These are phyloP conservation scores for Aristolochia californica DNA, from an alignment of 164 flowering plant species.

Conservation along the genomic window DNA sequence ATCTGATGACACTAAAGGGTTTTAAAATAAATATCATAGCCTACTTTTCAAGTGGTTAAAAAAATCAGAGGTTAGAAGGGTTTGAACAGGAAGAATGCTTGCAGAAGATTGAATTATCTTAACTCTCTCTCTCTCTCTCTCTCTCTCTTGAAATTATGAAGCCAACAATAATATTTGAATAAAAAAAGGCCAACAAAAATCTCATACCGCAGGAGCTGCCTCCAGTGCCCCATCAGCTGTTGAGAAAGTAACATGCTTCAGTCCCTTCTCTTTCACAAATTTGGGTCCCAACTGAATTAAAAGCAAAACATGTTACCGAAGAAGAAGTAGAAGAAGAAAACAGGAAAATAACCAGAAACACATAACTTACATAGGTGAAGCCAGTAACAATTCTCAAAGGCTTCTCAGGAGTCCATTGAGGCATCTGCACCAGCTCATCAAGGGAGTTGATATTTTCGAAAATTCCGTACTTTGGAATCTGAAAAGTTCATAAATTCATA, in stretches of 20 bases:
- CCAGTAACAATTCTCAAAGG: constrained; percentile 96
- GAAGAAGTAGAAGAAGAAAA: neutral
- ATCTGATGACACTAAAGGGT: neutral
- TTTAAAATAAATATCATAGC: no score
- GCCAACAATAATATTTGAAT: no score
- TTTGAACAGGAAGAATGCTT: no score
- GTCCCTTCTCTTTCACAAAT: constrained; percentile 73
- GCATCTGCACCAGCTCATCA: constrained; percentile 78
- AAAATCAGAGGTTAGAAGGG: no score
- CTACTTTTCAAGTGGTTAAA: neutral
- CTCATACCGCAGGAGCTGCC: constrained; percentile 93
- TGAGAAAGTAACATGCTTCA: constrained; percentile 71
- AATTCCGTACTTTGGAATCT: constrained; percentile 94
- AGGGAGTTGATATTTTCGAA: constrained; percentile 89
- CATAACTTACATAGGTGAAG: constrained; percentile 60
- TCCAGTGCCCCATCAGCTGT: constrained; percentile 98
- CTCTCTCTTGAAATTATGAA: no score
- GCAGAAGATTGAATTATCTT: no score
- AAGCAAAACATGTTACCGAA: neutral
- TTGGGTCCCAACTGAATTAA: constrained; percentile 69
- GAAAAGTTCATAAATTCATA: constrained; percentile 8
- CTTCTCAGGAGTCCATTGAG: constrained; percentile 87
- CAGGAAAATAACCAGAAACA: neutral
- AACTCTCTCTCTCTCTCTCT: no score
- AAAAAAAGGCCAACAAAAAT: neutral